phyloP scores from a whole-genome alignment of 192 early-diverging fungal genomes.

The Podila epigama region DNA sequence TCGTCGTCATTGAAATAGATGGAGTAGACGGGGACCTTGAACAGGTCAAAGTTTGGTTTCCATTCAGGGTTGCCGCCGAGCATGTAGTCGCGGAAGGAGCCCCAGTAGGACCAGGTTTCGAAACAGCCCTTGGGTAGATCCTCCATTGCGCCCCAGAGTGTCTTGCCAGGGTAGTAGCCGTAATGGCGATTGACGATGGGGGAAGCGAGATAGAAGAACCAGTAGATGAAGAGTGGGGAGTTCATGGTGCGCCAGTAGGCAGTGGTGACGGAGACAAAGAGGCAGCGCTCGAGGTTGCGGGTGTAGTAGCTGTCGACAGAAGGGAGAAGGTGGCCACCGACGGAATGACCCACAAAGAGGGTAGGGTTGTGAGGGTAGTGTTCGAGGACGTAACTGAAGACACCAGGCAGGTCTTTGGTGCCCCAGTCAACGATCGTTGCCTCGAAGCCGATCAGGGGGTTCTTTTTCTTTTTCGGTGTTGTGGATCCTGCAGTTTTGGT shows the following conservation, averaged over 20 bases:
- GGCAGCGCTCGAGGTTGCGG: slow-evolving; percentile 33
- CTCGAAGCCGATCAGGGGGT: slow-evolving; percentile 44
- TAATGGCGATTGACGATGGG: slow-evolving; percentile 26
- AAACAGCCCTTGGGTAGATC: slow-evolving; percentile 42
- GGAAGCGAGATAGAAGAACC: slow-evolving; percentile 46
- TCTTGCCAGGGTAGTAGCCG: slow-evolving; percentile 42
- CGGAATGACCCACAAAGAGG: slow-evolving; percentile 35
- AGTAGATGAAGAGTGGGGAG: slow-evolving; percentile 39
- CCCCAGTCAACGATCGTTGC: slow-evolving; percentile 45
- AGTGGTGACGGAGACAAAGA: slow-evolving; percentile 39
- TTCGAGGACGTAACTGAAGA: slow-evolving; percentile 33
- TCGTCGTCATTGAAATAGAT: slow-evolving; percentile 46
- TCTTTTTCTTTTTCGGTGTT: background rate
- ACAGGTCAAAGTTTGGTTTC: slow-evolving; percentile 43
- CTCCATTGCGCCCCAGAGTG: slow-evolving; percentile 42
- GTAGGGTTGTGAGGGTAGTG: slow-evolving; percentile 35
- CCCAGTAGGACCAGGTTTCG: slow-evolving; percentile 40
- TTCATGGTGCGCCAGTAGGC: slow-evolving; percentile 47
- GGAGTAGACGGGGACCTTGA: slow-evolving; percentile 42
- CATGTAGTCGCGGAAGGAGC: slow-evolving; percentile 36
- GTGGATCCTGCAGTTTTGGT: background rate
- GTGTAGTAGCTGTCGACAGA: slow-evolving; percentile 41
- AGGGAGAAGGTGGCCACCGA: slow-evolving; percentile 35
- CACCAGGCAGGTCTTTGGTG: slow-evolving; percentile 33
- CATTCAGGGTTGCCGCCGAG: slow-evolving; percentile 47